Conservation (phyloP, 768 basidiomycete genomes). For the Amanita thiersii region DNA sequence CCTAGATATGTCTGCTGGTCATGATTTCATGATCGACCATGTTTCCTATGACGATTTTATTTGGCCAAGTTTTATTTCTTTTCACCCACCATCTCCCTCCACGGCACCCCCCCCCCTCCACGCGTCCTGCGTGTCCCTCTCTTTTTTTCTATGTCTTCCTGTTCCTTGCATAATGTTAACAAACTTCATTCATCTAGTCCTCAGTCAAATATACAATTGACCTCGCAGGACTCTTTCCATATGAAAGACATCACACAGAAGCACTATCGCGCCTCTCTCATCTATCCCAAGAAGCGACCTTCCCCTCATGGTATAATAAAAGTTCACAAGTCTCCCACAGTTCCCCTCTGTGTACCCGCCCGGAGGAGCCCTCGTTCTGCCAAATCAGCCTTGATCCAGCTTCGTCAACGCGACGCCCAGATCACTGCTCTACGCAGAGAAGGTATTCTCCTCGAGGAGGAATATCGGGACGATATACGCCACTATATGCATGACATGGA, state of each 20-base stretch:
- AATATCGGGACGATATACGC: slow-evolving; percentile 90
- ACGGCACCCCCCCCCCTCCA: slow-evolving; percentile 11
- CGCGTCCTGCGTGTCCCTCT: slow-evolving; percentile 13
- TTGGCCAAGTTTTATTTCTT: too few species aligned
- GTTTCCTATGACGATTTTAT: too few species aligned
- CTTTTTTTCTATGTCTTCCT: slow-evolving; percentile 16
- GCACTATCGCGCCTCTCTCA: slow-evolving; percentile 51
- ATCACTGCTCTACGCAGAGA: slow-evolving; percentile 62
- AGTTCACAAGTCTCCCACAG: slow-evolving; percentile 49
- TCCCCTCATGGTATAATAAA: slow-evolving; percentile 76
- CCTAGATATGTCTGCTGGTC: too few species aligned
- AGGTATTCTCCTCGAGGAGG: slow-evolving; percentile 82
- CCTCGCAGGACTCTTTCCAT: slow-evolving; percentile 36
- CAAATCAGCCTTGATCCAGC: slow-evolving; percentile 51
- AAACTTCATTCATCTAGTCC: slow-evolving; percentile 25
- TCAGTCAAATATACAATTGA: slow-evolving; percentile 34
- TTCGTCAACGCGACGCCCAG: slow-evolving; percentile 64
- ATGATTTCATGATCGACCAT: too few species aligned
- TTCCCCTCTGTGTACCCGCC: slow-evolving; percentile 37
- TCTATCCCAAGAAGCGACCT: slow-evolving; percentile 82
- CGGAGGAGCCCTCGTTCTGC: slow-evolving; percentile 62
- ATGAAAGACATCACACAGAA: slow-evolving; percentile 78
- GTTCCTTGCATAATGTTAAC: slow-evolving; percentile 18
- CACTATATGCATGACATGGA: slow-evolving; percentile 98
- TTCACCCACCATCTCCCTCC: slow-evolving; percentile 7